Base-by-base conservation (phyloP, 768 basidiomycete species). In the Brasilioporus rufonigricans region DNA sequence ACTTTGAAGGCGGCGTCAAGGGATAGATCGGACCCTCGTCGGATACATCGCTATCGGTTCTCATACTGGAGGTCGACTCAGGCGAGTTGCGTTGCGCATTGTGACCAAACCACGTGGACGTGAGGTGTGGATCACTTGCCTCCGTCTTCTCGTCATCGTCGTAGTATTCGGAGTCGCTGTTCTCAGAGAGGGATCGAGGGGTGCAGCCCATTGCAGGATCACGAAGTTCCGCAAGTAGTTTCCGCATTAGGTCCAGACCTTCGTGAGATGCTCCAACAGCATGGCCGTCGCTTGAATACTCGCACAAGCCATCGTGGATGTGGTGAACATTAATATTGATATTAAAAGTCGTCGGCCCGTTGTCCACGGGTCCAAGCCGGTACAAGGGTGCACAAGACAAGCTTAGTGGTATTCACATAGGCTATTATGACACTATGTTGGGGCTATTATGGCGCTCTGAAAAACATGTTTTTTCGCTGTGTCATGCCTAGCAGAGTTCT, bases 141-240 rank as follows among this genome's bases (percentile, higher is more conserved):
- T n/a, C 13, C 40, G 11, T 29, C 46, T 1, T 32, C 44, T 52
- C 39, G n/a, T 48, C 48, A 12, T 49, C 45, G 11, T 21, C 43
- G 21, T 0, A 12, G 35, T n/a, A n/a, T n/a, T n/a, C n/a, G 23
- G 50, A 51, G 2, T 56, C 59, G 45, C 38, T 48, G 19, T 56
- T 53, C 24, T 61, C 53, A 16, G 48, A 55, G 6, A 57, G 27
- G 8, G 40, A 1, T 4, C 31, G 47, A 32, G 60, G 54, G 7
- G 5, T 31, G 14, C 21, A 46, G 16, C 64, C 52, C 32, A 65
- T 3, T 11, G 10, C 5, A 31, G 54, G 51, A 27, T 67, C 54
- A 2, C 60, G 52, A n/a, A 65, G 58, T 13, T 55, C 53, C n/a
- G 35, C 38, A 18, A 62, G 60, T 3, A 65, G 39, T 24, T 21